phyloP scores from a whole-genome alignment of 352 stramenopile species.

The Globisporangium iwayamae region DNA sequence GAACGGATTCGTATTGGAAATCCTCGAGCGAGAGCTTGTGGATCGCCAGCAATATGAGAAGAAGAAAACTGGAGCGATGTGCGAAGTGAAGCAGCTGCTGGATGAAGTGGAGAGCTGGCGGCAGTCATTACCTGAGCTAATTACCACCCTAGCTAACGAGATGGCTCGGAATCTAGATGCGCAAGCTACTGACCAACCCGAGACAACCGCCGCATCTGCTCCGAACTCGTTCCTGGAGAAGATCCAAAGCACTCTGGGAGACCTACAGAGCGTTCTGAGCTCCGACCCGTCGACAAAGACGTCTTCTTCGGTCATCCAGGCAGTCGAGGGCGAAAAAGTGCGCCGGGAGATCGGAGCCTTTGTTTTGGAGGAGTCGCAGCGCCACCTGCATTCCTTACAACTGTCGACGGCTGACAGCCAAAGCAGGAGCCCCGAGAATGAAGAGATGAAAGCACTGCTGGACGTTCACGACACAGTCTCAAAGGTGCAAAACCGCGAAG shows the following conservation, averaged over 20 bases:
- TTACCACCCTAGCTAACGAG: slow-evolving; percentile 30
- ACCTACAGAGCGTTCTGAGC: slow-evolving; percentile 36
- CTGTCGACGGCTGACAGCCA: not conserved
- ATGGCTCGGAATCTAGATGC: slow-evolving; percentile 23
- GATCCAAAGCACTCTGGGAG: slow-evolving; percentile 25
- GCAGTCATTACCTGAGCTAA: slow-evolving; percentile 23
- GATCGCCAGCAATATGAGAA: slow-evolving; percentile 21
- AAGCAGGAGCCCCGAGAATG: not conserved
- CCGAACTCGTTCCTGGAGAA: slow-evolving; percentile 25
- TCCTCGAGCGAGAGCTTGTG: slow-evolving; percentile 34
- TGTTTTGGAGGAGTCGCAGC: slow-evolving; percentile 38
- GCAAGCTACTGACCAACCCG: slow-evolving; percentile 6
- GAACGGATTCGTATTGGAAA: slow-evolving; percentile 40
- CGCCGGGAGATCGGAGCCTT: slow-evolving; percentile 50
- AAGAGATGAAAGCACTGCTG: slow-evolving; percentile 26
- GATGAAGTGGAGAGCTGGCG: slow-evolving; percentile 41
- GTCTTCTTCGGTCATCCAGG: slow-evolving; percentile 43
- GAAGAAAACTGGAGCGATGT: slow-evolving; percentile 10
- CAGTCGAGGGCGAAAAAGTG: slow-evolving; percentile 46
- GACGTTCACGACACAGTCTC: slow-evolving; percentile 36
- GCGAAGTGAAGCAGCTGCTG: slow-evolving; percentile 21
- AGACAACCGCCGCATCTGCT: slow-evolving; percentile 17
- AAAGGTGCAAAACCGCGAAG: slow-evolving; percentile 51
- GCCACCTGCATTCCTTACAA: slow-evolving; percentile 22
- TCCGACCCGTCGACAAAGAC: slow-evolving; percentile 45